Conservation (phyloP, 1,139 yeast genomes). For the Zygoascus sp. region DNA sequence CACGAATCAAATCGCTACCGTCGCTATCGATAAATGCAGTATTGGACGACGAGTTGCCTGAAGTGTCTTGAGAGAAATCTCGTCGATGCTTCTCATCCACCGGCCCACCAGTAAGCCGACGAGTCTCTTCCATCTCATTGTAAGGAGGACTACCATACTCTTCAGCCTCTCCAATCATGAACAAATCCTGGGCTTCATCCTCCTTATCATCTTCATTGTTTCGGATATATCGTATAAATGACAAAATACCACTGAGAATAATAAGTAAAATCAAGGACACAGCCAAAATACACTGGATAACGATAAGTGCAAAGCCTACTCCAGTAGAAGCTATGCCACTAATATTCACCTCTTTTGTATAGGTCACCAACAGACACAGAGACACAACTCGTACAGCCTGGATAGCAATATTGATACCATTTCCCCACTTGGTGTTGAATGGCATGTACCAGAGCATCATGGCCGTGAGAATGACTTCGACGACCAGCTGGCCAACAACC, state of each 20-base stretch:
- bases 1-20: constrained; percentile 7
- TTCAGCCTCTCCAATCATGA: neutral
- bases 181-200: neutral
- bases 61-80: neutral
- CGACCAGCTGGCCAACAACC: constrained; percentile 55
- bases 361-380: constrained; percentile 28
- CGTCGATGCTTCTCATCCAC: neutral
- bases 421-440: constrained; percentile 33
- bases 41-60: neutral
- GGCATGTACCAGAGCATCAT: constrained; percentile 43
- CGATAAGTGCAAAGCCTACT: constrained; percentile 32
- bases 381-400: constrained; percentile 31
- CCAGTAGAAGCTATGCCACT: constrained; percentile 29
- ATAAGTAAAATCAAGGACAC: constrained; percentile 27
- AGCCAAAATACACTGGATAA: constrained; percentile 31
- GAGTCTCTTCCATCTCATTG: constrained; percentile 2
- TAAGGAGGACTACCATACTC: neutral
- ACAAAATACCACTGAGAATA: constrained; percentile 14
- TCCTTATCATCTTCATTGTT: neutral
- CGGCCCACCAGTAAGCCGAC: neutral
- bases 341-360: constrained; percentile 31
- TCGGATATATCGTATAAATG: constrained; percentile 8
- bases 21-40: neutral
- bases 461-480: constrained; percentile 78
- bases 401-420: constrained; percentile 30